A percentile compares a stretch with the other conserved stretches of the same genome.
These are phyloP conservation scores for Exophiala spinifera DNA, from an alignment of 2,329 filamentous ascomycete genomes.

Conservation along the genomic window DNA sequence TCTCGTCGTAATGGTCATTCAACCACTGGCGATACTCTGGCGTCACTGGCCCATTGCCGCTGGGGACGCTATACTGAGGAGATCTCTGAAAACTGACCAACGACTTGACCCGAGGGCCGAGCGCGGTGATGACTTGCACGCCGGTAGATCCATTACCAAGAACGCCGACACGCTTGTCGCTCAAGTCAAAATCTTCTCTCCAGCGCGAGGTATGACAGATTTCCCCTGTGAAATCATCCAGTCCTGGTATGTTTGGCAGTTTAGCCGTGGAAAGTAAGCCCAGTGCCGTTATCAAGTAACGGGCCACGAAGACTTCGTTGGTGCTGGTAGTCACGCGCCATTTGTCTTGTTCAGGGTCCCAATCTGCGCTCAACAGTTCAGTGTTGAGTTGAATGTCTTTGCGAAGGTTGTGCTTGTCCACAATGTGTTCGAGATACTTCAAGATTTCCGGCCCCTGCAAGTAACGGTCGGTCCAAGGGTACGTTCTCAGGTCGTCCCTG, in stretches of 20 bases:
- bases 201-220: conserved; percentile 43
- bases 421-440: conserved; percentile 49
- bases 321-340: conserved; percentile 46
- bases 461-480: conserved; percentile 22
- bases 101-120: conserved; percentile 29
- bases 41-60: conserved; percentile 4
- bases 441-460: conserved; percentile 38
- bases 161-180: conserved; percentile 36
- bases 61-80: conserved; percentile 26
- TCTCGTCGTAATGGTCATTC: conserved; percentile 36
- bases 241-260: conserved; percentile 37
- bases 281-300: conserved; percentile 40
- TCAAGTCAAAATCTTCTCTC: conserved; percentile 30
- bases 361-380: conserved; percentile 42
- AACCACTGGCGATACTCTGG: conserved; percentile 22
- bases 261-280: conserved; percentile 40
- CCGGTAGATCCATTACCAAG: conserved; percentile 45
- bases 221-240: conserved; percentile 39
- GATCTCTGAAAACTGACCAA: conserved; percentile 37
- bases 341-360: conserved; percentile 33
- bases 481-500: conserved; percentile 17
- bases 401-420: conserved; percentile 42
- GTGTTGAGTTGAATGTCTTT: conserved; percentile 46
- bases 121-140: conserved; percentile 36
- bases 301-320: conserved; percentile 37